Base-by-base conservation (phyloP, 1,139 yeast genomes). In the Yamadazyma membranifaciens region DNA sequence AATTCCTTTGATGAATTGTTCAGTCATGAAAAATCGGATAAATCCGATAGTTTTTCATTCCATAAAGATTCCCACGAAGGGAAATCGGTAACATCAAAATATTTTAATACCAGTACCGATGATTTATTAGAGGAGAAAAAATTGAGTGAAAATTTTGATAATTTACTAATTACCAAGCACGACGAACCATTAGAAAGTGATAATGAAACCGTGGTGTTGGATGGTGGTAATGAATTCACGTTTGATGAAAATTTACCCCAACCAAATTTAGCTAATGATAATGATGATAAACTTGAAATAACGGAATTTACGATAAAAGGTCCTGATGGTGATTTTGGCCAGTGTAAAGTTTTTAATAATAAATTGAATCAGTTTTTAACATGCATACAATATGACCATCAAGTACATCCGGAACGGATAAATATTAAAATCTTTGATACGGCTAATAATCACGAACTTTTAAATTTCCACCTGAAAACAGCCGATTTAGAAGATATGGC, bases 191-290 rank as follows among this genome's bases (percentile, higher is more conserved):
- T 42, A 11, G 61, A 56, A 33, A 60, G 65, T 45, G 66, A 61
- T 43, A 42, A 56, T 3, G 62, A 58, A 36, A 62, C 66, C 0
- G 57, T 62, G 1, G 44, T 54, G 1, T 49, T 52, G 26, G 65
- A 60, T 33, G 59, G 53, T 2, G 44, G 40, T 10, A 50, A 48
- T 27, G 53, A 48, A 10, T 20, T 20, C 24, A 20, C 24, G 24
- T 35, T 44, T 11, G 47, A 46, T 24, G 33, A 33, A 12, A 25
- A 33, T 12, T 42, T 41, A 14, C 51, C 51, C 2, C 34, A 42
- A 34, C 31, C 39, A 5, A 40, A 31, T 15, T 32, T 43, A 13
- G 36, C 34, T 9, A 5, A 5, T 20, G 24, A 20, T 20, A 20
- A 20, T 7, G 7, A 7, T 20, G 31, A 31, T 12, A 31, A 34